Percentiles rank a stretch among this genome's conserved stretches.
Conservation (phyloP, 345 rosid species). For the Turnera subulata region DNA sequence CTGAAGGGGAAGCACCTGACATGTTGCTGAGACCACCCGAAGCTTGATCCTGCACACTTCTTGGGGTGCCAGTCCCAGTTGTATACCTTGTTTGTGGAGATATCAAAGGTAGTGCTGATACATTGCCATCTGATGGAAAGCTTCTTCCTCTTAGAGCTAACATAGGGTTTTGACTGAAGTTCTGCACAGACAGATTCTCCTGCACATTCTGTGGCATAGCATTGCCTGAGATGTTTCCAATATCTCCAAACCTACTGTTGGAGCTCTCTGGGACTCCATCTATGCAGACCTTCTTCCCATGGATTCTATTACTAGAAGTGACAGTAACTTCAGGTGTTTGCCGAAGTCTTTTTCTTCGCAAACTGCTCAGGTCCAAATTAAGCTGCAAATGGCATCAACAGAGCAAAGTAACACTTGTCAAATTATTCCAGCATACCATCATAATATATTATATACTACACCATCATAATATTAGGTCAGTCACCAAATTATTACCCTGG, state of each 20-base stretch:
- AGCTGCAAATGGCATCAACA: slow-evolving; percentile 49
- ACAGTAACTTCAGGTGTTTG: slow-evolving; percentile 60
- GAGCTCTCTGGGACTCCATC: slow-evolving; percentile 71
- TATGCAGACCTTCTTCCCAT: slow-evolving; percentile 73
- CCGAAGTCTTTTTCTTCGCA: slow-evolving; percentile 70
- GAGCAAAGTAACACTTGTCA: slow-evolving; percentile 11
- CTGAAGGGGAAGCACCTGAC: slow-evolving; percentile 55
- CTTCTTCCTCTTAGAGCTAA: slow-evolving; percentile 50
- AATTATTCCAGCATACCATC: slow-evolving; percentile 9
- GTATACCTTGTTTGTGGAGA: slow-evolving; percentile 58
- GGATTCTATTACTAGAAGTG: slow-evolving; percentile 51
- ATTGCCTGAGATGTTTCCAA: slow-evolving; percentile 46
- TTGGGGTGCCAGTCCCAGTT: slow-evolving; percentile 42
- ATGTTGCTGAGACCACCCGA: slow-evolving; percentile 38
- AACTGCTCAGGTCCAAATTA: slow-evolving; percentile 49
- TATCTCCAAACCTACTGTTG: slow-evolving; percentile 43
- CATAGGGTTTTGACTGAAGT: slow-evolving; percentile 46
- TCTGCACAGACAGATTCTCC: slow-evolving; percentile 55
- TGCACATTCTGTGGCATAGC: slow-evolving; percentile 51
- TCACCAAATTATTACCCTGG: slow-evolving; percentile 43
- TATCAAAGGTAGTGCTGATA: slow-evolving; percentile 42
- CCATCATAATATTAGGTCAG: neutral
- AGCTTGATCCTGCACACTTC: slow-evolving; percentile 67
- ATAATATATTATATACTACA: too few species aligned
- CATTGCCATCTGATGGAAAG: slow-evolving; percentile 47